phyloP scores from a whole-genome alignment of 2,329 filamentous ascomycete species.

The Calonectria ilicicola region DNA sequence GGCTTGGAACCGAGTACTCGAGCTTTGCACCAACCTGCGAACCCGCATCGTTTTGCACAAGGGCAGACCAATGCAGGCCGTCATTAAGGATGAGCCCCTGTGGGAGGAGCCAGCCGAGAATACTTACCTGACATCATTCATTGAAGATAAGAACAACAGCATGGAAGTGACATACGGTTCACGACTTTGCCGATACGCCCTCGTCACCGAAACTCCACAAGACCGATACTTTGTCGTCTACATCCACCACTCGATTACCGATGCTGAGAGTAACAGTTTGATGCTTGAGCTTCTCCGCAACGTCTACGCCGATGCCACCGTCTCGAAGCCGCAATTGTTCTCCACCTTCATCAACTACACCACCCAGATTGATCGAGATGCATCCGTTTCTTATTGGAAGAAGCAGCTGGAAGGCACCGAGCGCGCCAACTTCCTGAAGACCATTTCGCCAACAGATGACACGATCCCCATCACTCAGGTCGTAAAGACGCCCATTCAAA shows the following conservation, averaged over 20 bases:
- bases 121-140: neutral
- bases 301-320: neutral
- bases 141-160: neutral
- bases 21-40: slow-evolving; percentile 2
- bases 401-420: slow-evolving; percentile 32
- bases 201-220: neutral
- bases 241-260: neutral
- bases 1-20: neutral
- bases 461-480: slow-evolving; percentile 57
- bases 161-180: neutral
- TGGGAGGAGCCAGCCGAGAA: neutral
- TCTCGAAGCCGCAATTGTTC: neutral
- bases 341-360: slow-evolving; percentile 12
- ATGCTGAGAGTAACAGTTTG: neutral
- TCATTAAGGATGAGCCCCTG: neutral
- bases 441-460: slow-evolving; percentile 57
- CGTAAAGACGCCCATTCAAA: neutral
- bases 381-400: neutral
- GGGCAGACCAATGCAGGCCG: neutral
- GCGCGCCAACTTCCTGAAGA: slow-evolving; percentile 54
- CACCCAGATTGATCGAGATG: neutral
- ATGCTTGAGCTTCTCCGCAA: neutral
- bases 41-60: neutral
- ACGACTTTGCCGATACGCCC: neutral
- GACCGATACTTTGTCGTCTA: neutral